Evolutionary conservation across 495 filamentous ascomycete genomes (phyloP).

Genomic region (Pyronema domesticum): DNA sequence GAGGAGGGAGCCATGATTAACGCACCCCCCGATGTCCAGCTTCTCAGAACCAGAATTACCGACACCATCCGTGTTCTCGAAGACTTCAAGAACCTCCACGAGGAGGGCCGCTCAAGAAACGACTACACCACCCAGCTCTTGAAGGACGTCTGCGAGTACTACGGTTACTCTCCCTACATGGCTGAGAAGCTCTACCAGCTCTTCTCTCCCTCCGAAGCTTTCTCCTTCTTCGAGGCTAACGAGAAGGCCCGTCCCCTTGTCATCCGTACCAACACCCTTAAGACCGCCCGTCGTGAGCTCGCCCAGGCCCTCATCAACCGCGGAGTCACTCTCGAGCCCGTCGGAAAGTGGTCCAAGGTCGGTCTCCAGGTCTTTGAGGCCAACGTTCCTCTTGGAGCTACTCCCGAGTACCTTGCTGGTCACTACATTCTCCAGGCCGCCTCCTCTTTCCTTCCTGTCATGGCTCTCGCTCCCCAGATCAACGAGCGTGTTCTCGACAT

Average conservation of each 20-base stretch:
- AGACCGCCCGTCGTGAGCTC: slow-evolving; percentile 77
- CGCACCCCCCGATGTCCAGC: slow-evolving; percentile 67
- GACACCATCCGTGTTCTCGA: slow-evolving; percentile 83
- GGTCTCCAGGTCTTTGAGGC: slow-evolving; percentile 92
- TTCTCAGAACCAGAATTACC: slow-evolving; percentile 76
- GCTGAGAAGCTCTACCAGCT: slow-evolving; percentile 78
- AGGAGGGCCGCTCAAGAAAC: slow-evolving; percentile 58
- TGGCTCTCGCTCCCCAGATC: slow-evolving; percentile 89
- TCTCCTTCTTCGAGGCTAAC: slow-evolving; percentile 97
- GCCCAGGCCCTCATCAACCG: slow-evolving; percentile 93
- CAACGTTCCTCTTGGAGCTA: slow-evolving; percentile 86
- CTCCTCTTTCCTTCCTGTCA: slow-evolving; percentile 90
- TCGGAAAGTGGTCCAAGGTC: slow-evolving; percentile 97
- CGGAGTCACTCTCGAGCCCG: slow-evolving; percentile 85
- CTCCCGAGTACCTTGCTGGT: slow-evolving; percentile 89
- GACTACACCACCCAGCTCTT: slow-evolving; percentile 76
- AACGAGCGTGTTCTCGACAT: slow-evolving; percentile 82
- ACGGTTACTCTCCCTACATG: slow-evolving; percentile 62
- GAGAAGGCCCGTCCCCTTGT: slow-evolving; percentile 78
- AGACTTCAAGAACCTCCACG: slow-evolving; percentile 60
- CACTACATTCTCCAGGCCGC: slow-evolving; percentile 97
- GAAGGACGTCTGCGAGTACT: slow-evolving; percentile 65
- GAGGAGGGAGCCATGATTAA: slow-evolving; percentile 34
- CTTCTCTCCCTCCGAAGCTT: slow-evolving; percentile 84
- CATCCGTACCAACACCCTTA: slow-evolving; percentile 80